Evolutionary conservation across 495 filamentous ascomycete species (phyloP).

Genomic region (Aspergillus leporis): DNA sequence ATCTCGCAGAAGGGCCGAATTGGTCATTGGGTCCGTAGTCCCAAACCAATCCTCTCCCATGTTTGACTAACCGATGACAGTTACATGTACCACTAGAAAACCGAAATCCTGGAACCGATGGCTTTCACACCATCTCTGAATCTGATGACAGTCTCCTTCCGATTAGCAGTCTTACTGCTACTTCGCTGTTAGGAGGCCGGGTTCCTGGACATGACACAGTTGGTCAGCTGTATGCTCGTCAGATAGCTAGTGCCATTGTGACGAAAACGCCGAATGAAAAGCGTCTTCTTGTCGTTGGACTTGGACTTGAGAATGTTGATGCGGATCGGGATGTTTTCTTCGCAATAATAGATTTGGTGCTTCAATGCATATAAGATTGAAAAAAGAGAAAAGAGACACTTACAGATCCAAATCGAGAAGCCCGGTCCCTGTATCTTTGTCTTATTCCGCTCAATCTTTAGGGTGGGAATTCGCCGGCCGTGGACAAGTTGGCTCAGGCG

Average conservation of each 20-base stretch:
- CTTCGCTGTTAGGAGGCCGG: slow-evolving; percentile 83
- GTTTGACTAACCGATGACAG: slow-evolving; percentile 47
- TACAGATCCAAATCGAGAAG: slow-evolving; percentile 23
- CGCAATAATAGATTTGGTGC: slow-evolving; percentile 76
- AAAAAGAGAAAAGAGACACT: slow-evolving; percentile 5
- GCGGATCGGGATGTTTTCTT: slow-evolving; percentile 73
- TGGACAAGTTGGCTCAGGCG: slow-evolving; percentile 9
- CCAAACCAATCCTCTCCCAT: slow-evolving; percentile 8
- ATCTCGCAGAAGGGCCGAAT: slow-evolving; percentile 83
- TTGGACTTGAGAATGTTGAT: slow-evolving; percentile 69
- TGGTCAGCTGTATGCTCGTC: slow-evolving; percentile 84
- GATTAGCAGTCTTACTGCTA: slow-evolving; percentile 77
- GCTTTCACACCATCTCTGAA: slow-evolving; percentile 44
- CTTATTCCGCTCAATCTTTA: slow-evolving; percentile 14
- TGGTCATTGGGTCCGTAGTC: slow-evolving; percentile 79
- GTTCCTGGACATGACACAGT: slow-evolving; percentile 75
- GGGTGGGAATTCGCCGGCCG: background rate
- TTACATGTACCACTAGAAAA: slow-evolving; percentile 84
- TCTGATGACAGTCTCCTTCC: slow-evolving; percentile 69
- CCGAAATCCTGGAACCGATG: slow-evolving; percentile 57
- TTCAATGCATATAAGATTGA: slow-evolving; percentile 58
- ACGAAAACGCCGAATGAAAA: slow-evolving; percentile 73
- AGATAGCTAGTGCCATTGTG: slow-evolving; percentile 78
- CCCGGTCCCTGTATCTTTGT: slow-evolving; percentile 18
- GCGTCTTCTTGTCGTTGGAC: slow-evolving; percentile 75